A percentile compares a stretch with the other conserved stretches of the same genome.
Conservation (phyloP, 768 basidiomycete species). For the Russula emetica region DNA sequence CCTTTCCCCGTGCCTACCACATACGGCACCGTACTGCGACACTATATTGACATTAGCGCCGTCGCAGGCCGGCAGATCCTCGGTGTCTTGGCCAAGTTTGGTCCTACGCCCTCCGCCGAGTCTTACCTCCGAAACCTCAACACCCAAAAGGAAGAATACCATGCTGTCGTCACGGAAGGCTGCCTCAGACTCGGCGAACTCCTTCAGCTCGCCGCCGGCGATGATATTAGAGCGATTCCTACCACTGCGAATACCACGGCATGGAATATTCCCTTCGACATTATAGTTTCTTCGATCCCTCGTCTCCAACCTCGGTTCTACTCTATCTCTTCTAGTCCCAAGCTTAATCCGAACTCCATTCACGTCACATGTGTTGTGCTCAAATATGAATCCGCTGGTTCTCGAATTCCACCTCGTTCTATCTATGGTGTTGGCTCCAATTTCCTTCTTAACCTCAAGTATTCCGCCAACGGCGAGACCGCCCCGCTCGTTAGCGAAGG, state of each 20-base stretch:
- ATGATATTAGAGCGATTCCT: constrained; percentile 56
- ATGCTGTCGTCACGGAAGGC: constrained; percentile 66
- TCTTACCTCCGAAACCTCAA: constrained; percentile 70
- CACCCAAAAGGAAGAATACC: constrained; percentile 86
- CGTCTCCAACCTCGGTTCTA: constrained; percentile 97
- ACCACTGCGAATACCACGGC: constrained; percentile 69
- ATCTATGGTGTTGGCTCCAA: constrained; percentile 92
- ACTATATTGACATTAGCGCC: constrained; percentile 96
- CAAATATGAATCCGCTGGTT: constrained; percentile 73
- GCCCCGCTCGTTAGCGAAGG: constrained; percentile 41
- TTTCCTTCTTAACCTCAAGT: constrained; percentile 90
- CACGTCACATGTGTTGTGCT: constrained; percentile 96
- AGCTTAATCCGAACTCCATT: constrained; percentile 81
- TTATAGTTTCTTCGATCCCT: constrained; percentile 88
- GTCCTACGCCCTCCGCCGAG: constrained; percentile 75
- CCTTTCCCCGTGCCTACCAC: constrained; percentile 98
- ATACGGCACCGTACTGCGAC: constrained; percentile 85
- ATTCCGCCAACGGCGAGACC: constrained; percentile 58
- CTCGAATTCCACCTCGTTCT: constrained; percentile 55
- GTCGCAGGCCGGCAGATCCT: constrained; percentile 93
- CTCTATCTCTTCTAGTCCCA: constrained; percentile 97
- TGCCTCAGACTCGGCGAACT: constrained; percentile 93
- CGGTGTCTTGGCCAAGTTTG: constrained; percentile 80
- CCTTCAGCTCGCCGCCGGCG: constrained; percentile 83
- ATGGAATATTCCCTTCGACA: constrained; percentile 95